Evolutionary conservation across 768 basidiomycete species (phyloP), one percentile per base, ranked within the genome.

Genomic region (Xerocomellus amylosporus): DNA sequence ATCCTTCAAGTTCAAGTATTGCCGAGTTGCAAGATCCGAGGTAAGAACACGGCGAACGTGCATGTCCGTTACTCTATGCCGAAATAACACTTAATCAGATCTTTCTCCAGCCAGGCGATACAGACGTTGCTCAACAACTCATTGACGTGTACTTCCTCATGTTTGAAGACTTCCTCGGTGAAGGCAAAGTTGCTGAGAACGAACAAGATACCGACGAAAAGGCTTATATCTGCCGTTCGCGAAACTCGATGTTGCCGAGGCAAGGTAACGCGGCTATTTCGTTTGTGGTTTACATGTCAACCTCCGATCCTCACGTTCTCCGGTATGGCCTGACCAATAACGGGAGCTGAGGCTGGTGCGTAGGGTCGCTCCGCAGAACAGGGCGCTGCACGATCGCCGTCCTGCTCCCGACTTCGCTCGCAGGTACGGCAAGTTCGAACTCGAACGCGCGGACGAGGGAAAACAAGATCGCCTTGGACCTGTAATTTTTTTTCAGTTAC

Each of bases 11-110:
- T 97, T 14, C n/a, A n/a, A n/a, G n/a, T n/a, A n/a, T n/a, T n/a
- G n/a, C n/a, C n/a, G n/a, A n/a, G n/a, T 80, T 98, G 0, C 95
- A 98, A 71, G 68, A 98, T 63, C 95, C 97, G 54, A 62, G n/a
- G 41, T 15, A 76, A 74, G 46, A 64, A 71, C 10, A 77, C 51
- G 1, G 26, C 75, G 43, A 86, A 84, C 60, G 74, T 79, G 14
- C 94, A 98, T 70, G 88, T 87, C 1, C 80, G 87, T 46, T 98
- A 98, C 4, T 24, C 73, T 99, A 98, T 69, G 85, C 92, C 15
- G 79, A 88, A 5, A 93, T 97, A 65, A 97, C 97, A 0, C 86
- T 98, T 61, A 98, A 98, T 69, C 97, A 98, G 72, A 86, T 95
- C 54, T 83, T 93, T 38, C 77, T 98, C 31, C 75, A 76, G 10